These are phyloP conservation scores for Laetiporus sulphureus DNA, from an alignment of 1,284 basidiomycete genomes.

Conservation along the genomic window DNA sequence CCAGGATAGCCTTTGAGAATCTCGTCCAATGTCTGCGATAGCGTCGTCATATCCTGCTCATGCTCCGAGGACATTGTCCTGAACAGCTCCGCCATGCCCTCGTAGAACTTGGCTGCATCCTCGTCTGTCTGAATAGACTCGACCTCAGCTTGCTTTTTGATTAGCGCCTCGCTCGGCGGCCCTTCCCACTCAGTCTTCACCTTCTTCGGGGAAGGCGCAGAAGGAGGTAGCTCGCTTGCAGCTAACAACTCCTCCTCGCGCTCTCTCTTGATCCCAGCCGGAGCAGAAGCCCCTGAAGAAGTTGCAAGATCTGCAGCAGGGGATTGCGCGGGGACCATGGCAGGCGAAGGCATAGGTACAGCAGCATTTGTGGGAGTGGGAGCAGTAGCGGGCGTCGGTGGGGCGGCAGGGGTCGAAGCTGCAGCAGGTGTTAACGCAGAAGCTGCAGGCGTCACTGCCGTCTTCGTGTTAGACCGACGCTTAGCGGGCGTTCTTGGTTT, in stretches of 20 bases:
- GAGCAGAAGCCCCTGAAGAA: slow-evolving; percentile 8
- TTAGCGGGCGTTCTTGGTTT: slow-evolving; percentile 18
- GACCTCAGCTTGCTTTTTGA: slow-evolving; percentile 47
- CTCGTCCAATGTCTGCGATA: slow-evolving; percentile 54
- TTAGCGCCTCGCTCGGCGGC: slow-evolving; percentile 42
- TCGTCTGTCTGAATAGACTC: slow-evolving; percentile 61
- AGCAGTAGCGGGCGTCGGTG: slow-evolving; percentile 28
- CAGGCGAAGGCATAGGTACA: too few species aligned
- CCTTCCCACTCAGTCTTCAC: slow-evolving; percentile 64
- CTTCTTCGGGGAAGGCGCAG: slow-evolving; percentile 59
- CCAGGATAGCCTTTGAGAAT: slow-evolving; percentile 55
- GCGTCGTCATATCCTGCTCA: slow-evolving; percentile 42
- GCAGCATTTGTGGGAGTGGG: slow-evolving; percentile 12
- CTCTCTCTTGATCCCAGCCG: slow-evolving; percentile 41
- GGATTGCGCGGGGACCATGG: not conserved
- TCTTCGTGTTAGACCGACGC: too few species aligned
- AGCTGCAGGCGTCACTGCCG: slow-evolving; percentile 7
- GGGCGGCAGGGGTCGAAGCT: slow-evolving; percentile 9
- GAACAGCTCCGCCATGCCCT: slow-evolving; percentile 55
- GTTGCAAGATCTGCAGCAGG: slow-evolving; percentile 18
- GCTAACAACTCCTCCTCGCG: slow-evolving; percentile 50
- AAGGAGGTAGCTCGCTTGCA: slow-evolving; percentile 16
- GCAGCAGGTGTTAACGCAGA: slow-evolving; percentile 26
- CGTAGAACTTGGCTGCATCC: slow-evolving; percentile 54
- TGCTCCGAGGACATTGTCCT: slow-evolving; percentile 36